Base-by-base conservation (phyloP, 805 yeast species). In the Candida oleophila region DNA sequence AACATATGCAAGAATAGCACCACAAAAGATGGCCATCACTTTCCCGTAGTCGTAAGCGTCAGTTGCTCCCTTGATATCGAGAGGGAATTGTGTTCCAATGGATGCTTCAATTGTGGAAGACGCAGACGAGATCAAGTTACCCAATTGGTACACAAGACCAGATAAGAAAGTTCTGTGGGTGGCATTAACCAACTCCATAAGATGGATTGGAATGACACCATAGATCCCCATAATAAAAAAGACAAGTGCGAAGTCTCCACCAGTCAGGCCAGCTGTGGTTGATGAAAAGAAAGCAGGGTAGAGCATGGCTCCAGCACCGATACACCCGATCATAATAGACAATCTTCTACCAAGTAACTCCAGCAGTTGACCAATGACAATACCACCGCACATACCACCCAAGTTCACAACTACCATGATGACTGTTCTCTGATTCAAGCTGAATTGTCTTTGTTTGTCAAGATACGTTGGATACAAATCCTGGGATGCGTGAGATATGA, bases 401-500 rank as follows among this genome's bases (percentile, higher is more conserved):
- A 84, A 50, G 54, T 83, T 85, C 5, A 84, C 81, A 12, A 84
- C 82, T 19, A 76, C 73, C 67, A 80, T 80, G 41, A 83, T 80
- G 16, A 82, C 83, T 0, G 89, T 83, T 28, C 75, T 63, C 16
- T 71, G 66, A 58, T 85, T 66, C 2, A 59, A 52, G 21, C 74
- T 58, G 51, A 74, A 73, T 9, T 60, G 68, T 25, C 79, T 69
- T 60, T 85, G 89, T 19, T 69, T 71, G 21, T 71, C 68, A 42
- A 85, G 66, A 66, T 82, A 69, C 1, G 88, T 82, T 34, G 89
- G 88, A 62, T 76, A 82, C 58, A 85, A 66, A 61, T 85, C 92
- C 65, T 85, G 90, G 4, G 89, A 80, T 1, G 88, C 89, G 55
- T 85, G 92, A 7, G 87, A 77, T 68, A 78, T 76, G 67, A 83